Conservation (phyloP, 148 eudicot species). For the Cornus suecica region DNA sequence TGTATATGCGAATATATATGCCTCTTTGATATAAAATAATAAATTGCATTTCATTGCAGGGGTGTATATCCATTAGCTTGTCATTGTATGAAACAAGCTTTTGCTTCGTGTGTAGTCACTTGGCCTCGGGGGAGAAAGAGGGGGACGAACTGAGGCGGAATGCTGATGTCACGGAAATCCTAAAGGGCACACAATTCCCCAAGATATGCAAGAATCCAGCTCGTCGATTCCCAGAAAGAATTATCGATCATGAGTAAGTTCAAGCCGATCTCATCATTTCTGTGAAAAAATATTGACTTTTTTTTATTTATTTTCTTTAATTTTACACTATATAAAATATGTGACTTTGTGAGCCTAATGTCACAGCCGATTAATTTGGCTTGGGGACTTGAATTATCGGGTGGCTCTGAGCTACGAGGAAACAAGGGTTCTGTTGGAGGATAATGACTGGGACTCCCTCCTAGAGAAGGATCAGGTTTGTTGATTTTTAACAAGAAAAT, state of each 20-base stretch:
- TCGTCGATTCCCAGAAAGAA: constrained; percentile 55
- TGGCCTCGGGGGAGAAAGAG: constrained; percentile 91
- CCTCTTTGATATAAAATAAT: not conserved
- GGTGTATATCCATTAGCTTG: constrained; percentile 84
- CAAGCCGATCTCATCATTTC: constrained; percentile 5
- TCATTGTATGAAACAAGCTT: constrained; percentile 84
- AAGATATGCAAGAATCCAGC: constrained; percentile 56
- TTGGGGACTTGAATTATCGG: constrained; percentile 88
- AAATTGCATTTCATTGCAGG: constrained; percentile 37
- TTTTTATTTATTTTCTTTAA: not conserved
- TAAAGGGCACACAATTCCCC: constrained; percentile 66
- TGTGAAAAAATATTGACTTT: not conserved
- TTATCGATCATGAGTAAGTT: constrained; percentile 91
- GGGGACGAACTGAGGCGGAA: constrained; percentile 83
- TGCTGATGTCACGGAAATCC: constrained; percentile 75
- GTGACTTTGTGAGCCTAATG: not conserved
- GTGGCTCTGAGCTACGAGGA: constrained; percentile 78
- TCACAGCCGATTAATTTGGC: constrained; percentile 77
- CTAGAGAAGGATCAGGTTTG: constrained; percentile 81
- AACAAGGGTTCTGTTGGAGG: constrained; percentile 57
- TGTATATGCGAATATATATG: no score
- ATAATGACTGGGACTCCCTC: constrained; percentile 65
- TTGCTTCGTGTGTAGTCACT: constrained; percentile 87
- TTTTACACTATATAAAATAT: not conserved
- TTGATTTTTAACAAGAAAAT: not conserved